Evolutionary conservation across 1,284 basidiomycete genomes (phyloP), one percentile per base, ranked within the genome.

Genomic region (Athelia psychrophila): DNA sequence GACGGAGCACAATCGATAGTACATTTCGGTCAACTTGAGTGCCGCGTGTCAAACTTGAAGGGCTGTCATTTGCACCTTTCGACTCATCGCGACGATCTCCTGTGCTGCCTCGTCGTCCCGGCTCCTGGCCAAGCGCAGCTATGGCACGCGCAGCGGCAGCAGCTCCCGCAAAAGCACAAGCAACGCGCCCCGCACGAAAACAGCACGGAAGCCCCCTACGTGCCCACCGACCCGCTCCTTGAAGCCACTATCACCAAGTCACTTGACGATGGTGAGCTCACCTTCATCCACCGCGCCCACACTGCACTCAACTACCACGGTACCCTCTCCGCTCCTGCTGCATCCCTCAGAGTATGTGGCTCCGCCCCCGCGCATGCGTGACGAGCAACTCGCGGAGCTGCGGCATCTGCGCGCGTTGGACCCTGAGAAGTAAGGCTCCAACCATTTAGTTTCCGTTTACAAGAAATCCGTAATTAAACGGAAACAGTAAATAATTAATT

Each of bases 241-340:
- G 71, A 64, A 57, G 66, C 62, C 44, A 66, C 75, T 9, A 66
- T 66, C 36, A 72, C 71, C n/a, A 66, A 71, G 40, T 52, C 69
- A 20, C 60, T 79, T 47, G 60, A 74, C 2, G 71, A 69, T 44
- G 66, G 67, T 40, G 64, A 64, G 50, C 61, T 78, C 44, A 78
- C 78, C 0, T 81, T 83, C 60, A 73, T 82, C 51, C 78, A 77
- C 60, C 76, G 80, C 72, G 22, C 75, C 77, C 1, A 67, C 79
- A 1, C 79, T 79, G 16, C 58, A 69, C 49, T 82, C 80, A 22
- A 75, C 74, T 55, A 79, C 75, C 5, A 71, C 74, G 24, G 61
- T 64, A 18, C 81, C 79, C 13, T 63, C 74, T 1, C 83, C 79
- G 0, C 80, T 80, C 0, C 66, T 76, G 1, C 68, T 76, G n/a